These are phyloP conservation scores for Coix lacrymajobi DNA, from an alignment of 176 grass and related monocot species.

Conservation along the genomic window DNA sequence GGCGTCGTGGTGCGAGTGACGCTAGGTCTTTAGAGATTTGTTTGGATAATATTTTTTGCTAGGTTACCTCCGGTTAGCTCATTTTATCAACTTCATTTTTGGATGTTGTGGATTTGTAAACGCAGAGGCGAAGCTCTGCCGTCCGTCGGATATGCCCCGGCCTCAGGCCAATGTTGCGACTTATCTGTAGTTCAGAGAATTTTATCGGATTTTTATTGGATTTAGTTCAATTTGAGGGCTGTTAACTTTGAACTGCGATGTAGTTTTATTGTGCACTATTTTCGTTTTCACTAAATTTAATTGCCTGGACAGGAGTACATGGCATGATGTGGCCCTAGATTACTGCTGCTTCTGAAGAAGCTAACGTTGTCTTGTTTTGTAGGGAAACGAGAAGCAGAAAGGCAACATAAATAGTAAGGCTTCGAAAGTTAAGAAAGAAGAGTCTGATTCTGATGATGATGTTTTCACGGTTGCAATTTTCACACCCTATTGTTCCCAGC, in stretches of 20 bases:
- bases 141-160: not conserved
- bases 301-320: not conserved
- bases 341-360: not conserved
- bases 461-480: constrained; percentile 26
- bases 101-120: not conserved
- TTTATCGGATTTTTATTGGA: not conserved
- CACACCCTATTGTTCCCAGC: not conserved
- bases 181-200: not conserved
- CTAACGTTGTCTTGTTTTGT: not conserved
- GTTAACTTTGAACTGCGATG: not conserved
- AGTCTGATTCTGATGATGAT: constrained; percentile 23
- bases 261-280: not conserved
- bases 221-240: not conserved
- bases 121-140: not conserved
- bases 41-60: not conserved
- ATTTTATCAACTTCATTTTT: not conserved
- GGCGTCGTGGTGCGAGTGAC: not conserved
- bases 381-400: constrained; percentile 42
- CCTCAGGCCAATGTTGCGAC: not conserved
- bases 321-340: not conserved
- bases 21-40: not conserved
- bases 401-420: constrained; percentile 19
- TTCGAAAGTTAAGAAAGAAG: constrained; percentile 51
- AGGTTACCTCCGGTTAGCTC: not conserved
- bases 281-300: not conserved